Base-by-base conservation (phyloP, 164 flowering plant species). In the Stephania japonica region DNA sequence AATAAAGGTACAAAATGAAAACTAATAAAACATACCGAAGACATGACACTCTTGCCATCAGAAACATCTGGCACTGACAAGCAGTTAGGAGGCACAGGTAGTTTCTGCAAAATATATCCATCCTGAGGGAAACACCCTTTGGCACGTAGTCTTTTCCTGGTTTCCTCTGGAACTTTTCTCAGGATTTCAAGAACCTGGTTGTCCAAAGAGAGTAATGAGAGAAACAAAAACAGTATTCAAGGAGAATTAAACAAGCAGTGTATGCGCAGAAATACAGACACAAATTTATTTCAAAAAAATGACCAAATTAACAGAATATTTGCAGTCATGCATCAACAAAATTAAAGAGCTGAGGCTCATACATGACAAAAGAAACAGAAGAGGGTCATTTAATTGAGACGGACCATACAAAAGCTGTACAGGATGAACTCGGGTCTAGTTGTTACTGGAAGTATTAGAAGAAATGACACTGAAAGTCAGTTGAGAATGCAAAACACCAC, bases 51-150 rank as follows among this genome's bases (percentile, higher is more conserved):
- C 72, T 80, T 83, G 44, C 98, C 99, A 86, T 93, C 94, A 25
- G 93, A 89, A 69, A 93, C 47, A 18, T 91, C 98, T 4, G 99
- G 99, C 70, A 90, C 90, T 5, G 97, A 88, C 80, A 95, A 85
- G 75, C 99, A 93, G 69, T 95, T 95, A 14, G 99, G 99, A 68
- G 99, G 99, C 42, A 95, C 98, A 11, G 99, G 98, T 53, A 95
- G 63, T 75, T 83, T 80, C 26, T 85, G 81, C 69, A 95, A 2
- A 25, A 95, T 82, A 69, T 86, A 90, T 50, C 99, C 99, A 68
- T 86, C 89, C 75, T 95, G 98, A 68, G 92, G 89, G 59, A 82
- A 84, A 76, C 80, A 87, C 6, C 93, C 93, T 85, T 88, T 95
- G 27, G 74, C 82, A 43, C 80, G 73, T 14, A 95, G 95, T 80